A percentile compares a stretch with the other conserved stretches of the same genome.
These are phyloP conservation scores for Suillus alpinus DNA, from an alignment of 768 basidiomycete genomes.

Conservation along the genomic window DNA sequence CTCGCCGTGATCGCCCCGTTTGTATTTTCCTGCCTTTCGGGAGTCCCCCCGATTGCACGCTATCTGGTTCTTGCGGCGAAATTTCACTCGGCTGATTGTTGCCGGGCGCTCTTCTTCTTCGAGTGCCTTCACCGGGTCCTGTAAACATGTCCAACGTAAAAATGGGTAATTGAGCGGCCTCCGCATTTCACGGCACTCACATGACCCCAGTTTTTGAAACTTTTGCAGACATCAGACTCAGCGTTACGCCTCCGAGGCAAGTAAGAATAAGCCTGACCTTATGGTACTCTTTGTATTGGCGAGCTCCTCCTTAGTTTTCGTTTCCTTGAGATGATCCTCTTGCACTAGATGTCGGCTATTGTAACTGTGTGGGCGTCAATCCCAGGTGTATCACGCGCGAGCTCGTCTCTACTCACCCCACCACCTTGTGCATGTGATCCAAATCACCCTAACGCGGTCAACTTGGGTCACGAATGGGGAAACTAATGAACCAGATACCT, in stretches of 20 bases:
- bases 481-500: constrained; percentile 13
- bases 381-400: not conserved
- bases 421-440: constrained; percentile 33
- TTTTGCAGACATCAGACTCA: constrained; percentile 2
- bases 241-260: not conserved
- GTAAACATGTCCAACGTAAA: not conserved
- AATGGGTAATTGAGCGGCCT: not conserved
- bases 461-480: not conserved
- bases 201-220: constrained; percentile 33
- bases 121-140: constrained; percentile 30
- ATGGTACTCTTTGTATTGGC: constrained; percentile 32
- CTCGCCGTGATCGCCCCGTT: constrained; percentile 8
- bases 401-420: constrained; percentile 18
- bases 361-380: constrained; percentile 16
- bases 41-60: not conserved
- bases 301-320: constrained; percentile 27
- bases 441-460: constrained; percentile 22
- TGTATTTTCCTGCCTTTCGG: constrained; percentile 10
- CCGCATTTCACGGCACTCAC: constrained; percentile 16
- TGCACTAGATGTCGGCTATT: constrained; percentile 31
- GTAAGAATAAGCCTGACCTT: constrained; percentile 18
- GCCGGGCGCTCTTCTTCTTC: constrained; percentile 10
- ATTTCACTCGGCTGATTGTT: constrained; percentile 5
- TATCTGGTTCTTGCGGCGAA: not conserved
- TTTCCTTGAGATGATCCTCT: constrained; percentile 30